A percentile compares a stretch with the other conserved stretches of the same genome.
Conservation (phyloP, 768 basidiomycete genomes). For the Termitomyces sp. region DNA sequence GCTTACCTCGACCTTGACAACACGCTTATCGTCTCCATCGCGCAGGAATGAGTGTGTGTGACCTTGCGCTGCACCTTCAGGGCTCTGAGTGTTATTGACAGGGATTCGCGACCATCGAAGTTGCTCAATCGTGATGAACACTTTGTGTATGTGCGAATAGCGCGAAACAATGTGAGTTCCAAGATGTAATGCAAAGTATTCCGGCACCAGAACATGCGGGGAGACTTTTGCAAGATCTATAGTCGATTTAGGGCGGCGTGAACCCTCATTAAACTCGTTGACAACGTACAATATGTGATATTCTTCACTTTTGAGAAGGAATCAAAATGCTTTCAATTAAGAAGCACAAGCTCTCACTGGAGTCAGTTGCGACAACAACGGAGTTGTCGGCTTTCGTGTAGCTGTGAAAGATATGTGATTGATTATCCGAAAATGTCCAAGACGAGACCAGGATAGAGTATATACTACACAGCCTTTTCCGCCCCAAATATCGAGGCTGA, state of each 20-base stretch:
- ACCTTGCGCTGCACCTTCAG: slow-evolving; percentile 25
- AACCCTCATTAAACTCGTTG: no score
- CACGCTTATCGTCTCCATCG: slow-evolving; percentile 87
- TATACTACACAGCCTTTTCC: neutral
- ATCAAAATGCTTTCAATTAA: neutral
- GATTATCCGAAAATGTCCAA: neutral
- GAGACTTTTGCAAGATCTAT: slow-evolving; percentile 85
- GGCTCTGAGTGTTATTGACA: slow-evolving; percentile 35
- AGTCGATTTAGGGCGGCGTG: neutral
- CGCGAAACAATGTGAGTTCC: slow-evolving; percentile 77
- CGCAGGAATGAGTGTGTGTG: slow-evolving; percentile 83
- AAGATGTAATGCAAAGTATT: slow-evolving; percentile 84
- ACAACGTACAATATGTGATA: slow-evolving; percentile 51
- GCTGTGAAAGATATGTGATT: slow-evolving; percentile 29
- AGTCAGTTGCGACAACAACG: slow-evolving; percentile 88
- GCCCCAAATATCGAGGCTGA: neutral
- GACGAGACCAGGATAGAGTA: neutral
- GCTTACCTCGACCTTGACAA: slow-evolving; percentile 52
- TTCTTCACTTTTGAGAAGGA: slow-evolving; percentile 50
- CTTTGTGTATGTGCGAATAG: slow-evolving; percentile 71
- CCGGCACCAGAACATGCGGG: slow-evolving; percentile 78
- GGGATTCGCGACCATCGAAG: slow-evolving; percentile 82
- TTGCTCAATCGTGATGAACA: slow-evolving; percentile 68
- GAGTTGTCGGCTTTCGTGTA: slow-evolving; percentile 89
- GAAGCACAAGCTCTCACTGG: slow-evolving; percentile 47